These are phyloP conservation scores for Zhuliangozyma blackwelliae DNA, from an alignment of 1,139 yeast species.

Conservation along the genomic window DNA sequence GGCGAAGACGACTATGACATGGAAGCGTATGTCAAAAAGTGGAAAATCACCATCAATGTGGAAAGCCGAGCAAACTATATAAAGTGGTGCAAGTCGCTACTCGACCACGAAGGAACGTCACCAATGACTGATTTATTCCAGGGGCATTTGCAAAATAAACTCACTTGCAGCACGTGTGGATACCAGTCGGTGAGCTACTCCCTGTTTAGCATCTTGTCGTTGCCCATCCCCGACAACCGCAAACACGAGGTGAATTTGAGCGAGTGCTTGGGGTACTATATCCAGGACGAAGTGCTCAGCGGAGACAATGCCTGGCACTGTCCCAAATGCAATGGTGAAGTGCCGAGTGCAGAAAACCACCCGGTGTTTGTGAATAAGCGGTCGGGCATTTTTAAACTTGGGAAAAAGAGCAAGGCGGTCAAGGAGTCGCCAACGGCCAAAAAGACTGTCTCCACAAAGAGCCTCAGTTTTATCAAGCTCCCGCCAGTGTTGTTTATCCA, in stretches of 20 bases:
- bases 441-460: conserved; percentile 33
- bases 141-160: conserved; percentile 63
- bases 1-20: conserved; percentile 13
- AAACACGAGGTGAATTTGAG: conserved; percentile 37
- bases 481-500: conserved; percentile 66
- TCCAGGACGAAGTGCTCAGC: conserved; percentile 61
- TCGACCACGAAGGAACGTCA: conserved; percentile 57
- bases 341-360: conserved; percentile 27
- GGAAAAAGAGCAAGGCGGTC: conserved; percentile 29
- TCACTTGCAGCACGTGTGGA: conserved; percentile 63
- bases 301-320: conserved; percentile 82
- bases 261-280: conserved; percentile 63
- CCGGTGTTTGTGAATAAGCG: conserved; percentile 34
- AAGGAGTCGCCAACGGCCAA: conserved; percentile 1
- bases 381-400: conserved; percentile 33
- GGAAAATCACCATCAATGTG: conserved; percentile 29
- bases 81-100: conserved; percentile 53
- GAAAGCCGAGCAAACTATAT: conserved; percentile 47
- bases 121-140: conserved; percentile 62
- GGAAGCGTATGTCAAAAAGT: conserved; percentile 24
- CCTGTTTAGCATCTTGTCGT: conserved; percentile 59
- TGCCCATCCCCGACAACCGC: conserved; percentile 56
- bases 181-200: conserved; percentile 54
- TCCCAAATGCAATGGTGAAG: conserved; percentile 53
- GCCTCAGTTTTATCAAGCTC: conserved; percentile 55